Percentiles rank a stretch among this genome's conserved stretches.
Conservation (phyloP, 805 yeast species). For the Teunomyces lycoperdinae region DNA sequence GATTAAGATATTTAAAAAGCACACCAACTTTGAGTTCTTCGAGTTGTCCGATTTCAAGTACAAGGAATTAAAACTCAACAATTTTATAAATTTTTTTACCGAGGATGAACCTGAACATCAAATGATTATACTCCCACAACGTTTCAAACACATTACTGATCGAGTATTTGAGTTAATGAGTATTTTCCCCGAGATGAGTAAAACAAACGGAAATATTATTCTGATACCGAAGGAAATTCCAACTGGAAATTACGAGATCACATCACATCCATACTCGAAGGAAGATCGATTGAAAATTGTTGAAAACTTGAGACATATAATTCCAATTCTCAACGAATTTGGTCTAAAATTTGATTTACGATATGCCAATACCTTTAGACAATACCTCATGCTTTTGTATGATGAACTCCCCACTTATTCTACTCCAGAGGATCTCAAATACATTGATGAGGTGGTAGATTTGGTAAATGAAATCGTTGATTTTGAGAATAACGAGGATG, state of each 20-base stretch:
- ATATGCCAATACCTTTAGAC: conserved; percentile 21
- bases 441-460: conserved; percentile 16
- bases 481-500: conserved; percentile 24
- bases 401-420: conserved; percentile 18
- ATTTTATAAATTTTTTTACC: conserved; percentile 17
- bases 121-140: conserved; percentile 14
- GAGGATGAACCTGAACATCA: conserved; percentile 10
- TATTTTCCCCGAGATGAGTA: conserved; percentile 18
- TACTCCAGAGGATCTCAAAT: conserved; percentile 17
- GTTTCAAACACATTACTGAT: conserved; percentile 11
- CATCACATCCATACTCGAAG: conserved; percentile 10
- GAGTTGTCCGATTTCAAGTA: conserved; percentile 16
- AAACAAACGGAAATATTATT: not conserved
- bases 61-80: conserved; percentile 16
- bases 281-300: conserved; percentile 15
- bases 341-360: conserved; percentile 19
- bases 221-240: not conserved
- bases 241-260: not conserved
- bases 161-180: conserved; percentile 11
- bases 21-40: conserved; percentile 14
- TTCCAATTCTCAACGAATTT: conserved; percentile 27
- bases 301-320: conserved; percentile 14
- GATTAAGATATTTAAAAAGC: conserved; percentile 20
- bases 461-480: conserved; percentile 25
- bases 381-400: conserved; percentile 21